phyloP scores from a whole-genome alignment of 345 rosid genomes.

The Microthlaspi erraticum region DNA sequence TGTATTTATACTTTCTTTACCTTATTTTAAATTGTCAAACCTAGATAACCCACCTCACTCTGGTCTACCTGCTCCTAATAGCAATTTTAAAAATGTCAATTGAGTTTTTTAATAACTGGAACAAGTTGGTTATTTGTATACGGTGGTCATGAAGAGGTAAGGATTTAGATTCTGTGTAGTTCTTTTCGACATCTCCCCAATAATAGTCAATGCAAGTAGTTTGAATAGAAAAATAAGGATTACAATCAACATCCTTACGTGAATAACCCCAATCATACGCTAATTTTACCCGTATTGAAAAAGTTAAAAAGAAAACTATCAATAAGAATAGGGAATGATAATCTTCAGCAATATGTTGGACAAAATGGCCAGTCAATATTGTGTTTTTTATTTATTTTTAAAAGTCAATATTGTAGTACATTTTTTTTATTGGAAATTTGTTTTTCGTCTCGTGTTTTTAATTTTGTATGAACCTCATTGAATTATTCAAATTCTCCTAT shows the following conservation, averaged over 20 bases:
- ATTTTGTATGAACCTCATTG: background rate
- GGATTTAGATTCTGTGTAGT: background rate
- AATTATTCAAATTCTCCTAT: background rate
- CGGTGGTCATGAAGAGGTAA: background rate
- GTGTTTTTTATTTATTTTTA: background rate
- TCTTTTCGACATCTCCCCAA: background rate
- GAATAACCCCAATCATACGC: constrained; percentile 20
- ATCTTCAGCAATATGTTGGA: background rate
- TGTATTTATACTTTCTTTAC: too few relatives aligned
- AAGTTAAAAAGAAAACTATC: background rate
- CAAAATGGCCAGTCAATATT: background rate
- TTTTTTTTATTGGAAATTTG: too few relatives aligned
- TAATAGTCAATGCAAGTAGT: constrained; percentile 8
- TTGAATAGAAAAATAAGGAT: background rate
- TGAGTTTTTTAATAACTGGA: background rate
- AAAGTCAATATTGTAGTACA: too few relatives aligned
- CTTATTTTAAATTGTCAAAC: constrained; percentile 1
- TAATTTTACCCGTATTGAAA: constrained; percentile 14
- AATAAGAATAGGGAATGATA: background rate
- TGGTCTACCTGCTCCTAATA: constrained; percentile 23
- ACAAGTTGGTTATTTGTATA: background rate
- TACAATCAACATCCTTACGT: background rate
- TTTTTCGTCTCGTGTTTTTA: too few relatives aligned
- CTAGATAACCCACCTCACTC: constrained; percentile 3
- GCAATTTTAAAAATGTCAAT: background rate